Evolutionary conservation across 495 filamentous ascomycete species (phyloP), one percentile per base, ranked within the genome.

Genomic region (Parmelia sp.): DNA sequence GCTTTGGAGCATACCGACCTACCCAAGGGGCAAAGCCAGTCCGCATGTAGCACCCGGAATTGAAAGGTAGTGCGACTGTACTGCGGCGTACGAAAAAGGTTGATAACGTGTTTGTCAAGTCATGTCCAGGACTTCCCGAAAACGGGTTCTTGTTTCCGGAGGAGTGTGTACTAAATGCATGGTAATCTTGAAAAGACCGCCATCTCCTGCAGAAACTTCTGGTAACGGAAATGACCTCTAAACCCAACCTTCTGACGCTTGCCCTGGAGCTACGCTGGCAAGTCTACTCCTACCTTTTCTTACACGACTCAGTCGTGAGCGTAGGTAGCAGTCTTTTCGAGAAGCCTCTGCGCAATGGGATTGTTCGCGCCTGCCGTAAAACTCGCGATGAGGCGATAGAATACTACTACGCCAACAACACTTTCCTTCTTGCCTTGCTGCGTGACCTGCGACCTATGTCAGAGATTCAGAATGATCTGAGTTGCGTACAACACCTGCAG

Each of bases 331-430:
- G n/a, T 1, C 35, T 19, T 29, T 40, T 37, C 6, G 14, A 4
- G 17, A 53, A 23, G 14, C 47, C 33, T 51, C 8, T 27, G 42
- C 60, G 27, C 4, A 25, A 49, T 14, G 45, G 45, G 25, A 11
- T 25, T 12, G 23, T 49, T 11, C 45, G 45, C n/a, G 12, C 45
- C 23, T 62, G 60, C 31, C 35, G 60, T 9, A 47, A 62, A 14
- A 36, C 40, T 9, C 45, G 21, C 17, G 4, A 31, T 11, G 60
- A 62, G 42, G 21, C 21, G 14, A 4, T 42, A 6, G 4, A 40
- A 0, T 62, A 62, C 39, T 62, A 62, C 36, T 62, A 55, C 14
- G 45, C 23, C 33, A 53, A 55, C 11, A 62, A 55, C 23, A 17
- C 21, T 19, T 62, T 62, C 27, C 11, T 23, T 5, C 44, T 62